Evolutionary conservation across 306 rosid species (phyloP), one percentile per base, ranked within the genome.

Genomic region (Rubus parviflorus): DNA sequence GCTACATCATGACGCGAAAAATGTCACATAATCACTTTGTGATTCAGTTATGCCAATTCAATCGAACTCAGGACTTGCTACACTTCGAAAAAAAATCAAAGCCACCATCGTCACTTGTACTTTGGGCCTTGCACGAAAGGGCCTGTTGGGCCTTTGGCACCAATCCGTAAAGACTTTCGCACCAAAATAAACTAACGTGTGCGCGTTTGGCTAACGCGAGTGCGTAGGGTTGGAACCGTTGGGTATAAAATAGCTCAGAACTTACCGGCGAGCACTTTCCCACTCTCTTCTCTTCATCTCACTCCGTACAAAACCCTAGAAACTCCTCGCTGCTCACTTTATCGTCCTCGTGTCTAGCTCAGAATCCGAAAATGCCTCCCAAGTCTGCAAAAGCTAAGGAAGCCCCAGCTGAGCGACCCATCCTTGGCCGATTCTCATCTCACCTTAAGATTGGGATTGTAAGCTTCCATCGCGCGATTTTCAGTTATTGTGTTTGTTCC

Each of bases 361-460:
- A 23, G 3, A 0, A 41, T 42, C 54, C 9, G 16, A 90, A 57
- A 75, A 94, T 94, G 98, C 97, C 98, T 84, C 97, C 98, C 2
- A 94, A 94, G 84, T 66, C 97, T 61, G 85, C 96, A 37, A 94
- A 94, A 75, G 89, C 89, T 10, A 94, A 94, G 88, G 98, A 94
- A 80, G 91, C 88, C 16, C 93, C 97, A 8, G 91, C 85, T 56
- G 98, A 94, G 83, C 89, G 97, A 45, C 84, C 94, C 73, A 85
- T 91, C 84, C 77, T 94, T 19, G 97, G 98, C 81, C 96, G 98
- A 66, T 90, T 91, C 83, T 94, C 98, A 30, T 91, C 98, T 77
- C 98, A 91, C 77, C 94, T 94, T 76, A 91, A 94, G 82, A 94
- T 94, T 81, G 98, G 98, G 78, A 94, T 94, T 54, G 97, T 94